These are phyloP conservation scores for Calonectria hawksworthii DNA, from an alignment of 2,329 filamentous ascomycete genomes.

Conservation along the genomic window DNA sequence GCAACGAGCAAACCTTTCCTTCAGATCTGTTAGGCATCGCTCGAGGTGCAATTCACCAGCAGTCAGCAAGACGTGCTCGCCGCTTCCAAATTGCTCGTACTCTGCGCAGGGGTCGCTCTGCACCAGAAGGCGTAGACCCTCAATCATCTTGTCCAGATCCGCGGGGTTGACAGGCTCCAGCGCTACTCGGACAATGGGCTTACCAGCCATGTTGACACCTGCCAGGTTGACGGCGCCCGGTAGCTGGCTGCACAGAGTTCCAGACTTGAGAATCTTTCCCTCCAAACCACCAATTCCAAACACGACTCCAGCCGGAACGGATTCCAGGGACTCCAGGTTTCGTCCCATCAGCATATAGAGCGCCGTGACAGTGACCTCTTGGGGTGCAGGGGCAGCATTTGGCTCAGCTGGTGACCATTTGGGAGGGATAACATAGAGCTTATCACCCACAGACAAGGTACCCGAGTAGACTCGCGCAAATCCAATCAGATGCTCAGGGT, in stretches of 20 bases:
- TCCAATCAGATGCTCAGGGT: constrained; percentile 91
- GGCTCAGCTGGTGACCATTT: constrained; percentile 91
- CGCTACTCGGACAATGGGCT: constrained; percentile 95
- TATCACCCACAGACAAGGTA: constrained; percentile 88
- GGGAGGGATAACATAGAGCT: constrained; percentile 90
- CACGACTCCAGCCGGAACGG: constrained; percentile 92
- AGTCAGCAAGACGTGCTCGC: constrained; percentile 94
- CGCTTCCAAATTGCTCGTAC: constrained; percentile 92
- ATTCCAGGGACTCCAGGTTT: constrained; percentile 83
- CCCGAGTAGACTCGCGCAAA: constrained; percentile 96
- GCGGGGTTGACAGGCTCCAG: constrained; percentile 93
- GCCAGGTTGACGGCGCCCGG: constrained; percentile 92
- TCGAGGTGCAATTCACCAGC: constrained; percentile 96
- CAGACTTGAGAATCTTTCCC: constrained; percentile 94
- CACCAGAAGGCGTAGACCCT: constrained; percentile 86
- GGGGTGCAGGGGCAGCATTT: constrained; percentile 78
- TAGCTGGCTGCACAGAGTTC: constrained; percentile 89
- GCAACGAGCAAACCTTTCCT: constrained; percentile 92
- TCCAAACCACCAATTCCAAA: constrained; percentile 96
- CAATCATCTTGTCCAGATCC: constrained; percentile 95
- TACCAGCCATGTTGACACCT: constrained; percentile 82
- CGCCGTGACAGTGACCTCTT: constrained; percentile 87
- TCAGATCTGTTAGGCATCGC: constrained; percentile 91
- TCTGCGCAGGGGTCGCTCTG: constrained; percentile 96
- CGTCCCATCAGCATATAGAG: constrained; percentile 97